These are phyloP conservation scores for Thielaviopsis euricoi DNA, from an alignment of 2,329 filamentous ascomycete species.

Conservation along the genomic window DNA sequence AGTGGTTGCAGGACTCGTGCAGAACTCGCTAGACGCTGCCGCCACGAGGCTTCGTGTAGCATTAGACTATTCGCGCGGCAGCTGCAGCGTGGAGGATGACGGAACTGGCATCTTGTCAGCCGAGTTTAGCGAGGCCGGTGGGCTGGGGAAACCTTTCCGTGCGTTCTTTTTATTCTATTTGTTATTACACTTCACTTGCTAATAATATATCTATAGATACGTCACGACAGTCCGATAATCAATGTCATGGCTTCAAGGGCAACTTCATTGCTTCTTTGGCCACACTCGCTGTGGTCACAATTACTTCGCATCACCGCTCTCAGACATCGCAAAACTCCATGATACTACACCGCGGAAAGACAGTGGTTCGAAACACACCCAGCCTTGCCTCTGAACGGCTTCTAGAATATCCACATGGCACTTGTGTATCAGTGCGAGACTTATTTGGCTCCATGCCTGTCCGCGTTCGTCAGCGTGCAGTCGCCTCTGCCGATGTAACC, in stretches of 20 bases:
- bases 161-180: constrained; percentile 17
- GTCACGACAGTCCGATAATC: constrained; percentile 5
- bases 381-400: constrained; percentile 41
- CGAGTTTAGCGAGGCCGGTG: constrained; percentile 57
- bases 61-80: constrained; percentile 59
- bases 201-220: constrained; percentile 3
- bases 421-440: constrained; percentile 57
- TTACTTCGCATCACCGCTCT: constrained; percentile 53
- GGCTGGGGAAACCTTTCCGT: constrained; percentile 61
- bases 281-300: constrained; percentile 56
- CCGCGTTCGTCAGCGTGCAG: constrained; percentile 61
- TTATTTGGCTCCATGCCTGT: constrained; percentile 86
- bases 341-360: constrained; percentile 50
- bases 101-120: constrained; percentile 56
- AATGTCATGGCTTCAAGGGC: constrained; percentile 51
- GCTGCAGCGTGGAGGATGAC: constrained; percentile 70
- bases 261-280: constrained; percentile 63
- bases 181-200: neutral
- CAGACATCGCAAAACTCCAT: constrained; percentile 48
- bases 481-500: constrained; percentile 31
- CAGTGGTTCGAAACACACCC: constrained; percentile 47
- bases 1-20: constrained; percentile 55
- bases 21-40: constrained; percentile 71
- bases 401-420: constrained; percentile 46
- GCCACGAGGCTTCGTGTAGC: constrained; percentile 52